Conservation (phyloP, 1,284 basidiomycete genomes). For the Moniliella sp. region DNA sequence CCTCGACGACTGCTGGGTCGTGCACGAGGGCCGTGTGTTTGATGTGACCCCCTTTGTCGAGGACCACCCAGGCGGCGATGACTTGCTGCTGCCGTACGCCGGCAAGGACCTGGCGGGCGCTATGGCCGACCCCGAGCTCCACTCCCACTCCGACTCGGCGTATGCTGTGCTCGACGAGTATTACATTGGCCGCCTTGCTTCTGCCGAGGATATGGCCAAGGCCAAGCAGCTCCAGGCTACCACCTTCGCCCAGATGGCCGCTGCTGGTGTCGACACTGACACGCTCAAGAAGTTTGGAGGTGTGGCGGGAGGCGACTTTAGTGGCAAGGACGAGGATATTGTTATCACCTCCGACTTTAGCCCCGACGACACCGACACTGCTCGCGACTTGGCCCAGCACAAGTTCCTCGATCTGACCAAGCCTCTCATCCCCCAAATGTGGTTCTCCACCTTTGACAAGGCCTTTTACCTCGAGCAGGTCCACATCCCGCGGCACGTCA, state of each 20-base stretch:
- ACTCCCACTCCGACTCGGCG: constrained; percentile 73
- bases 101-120: constrained; percentile 58
- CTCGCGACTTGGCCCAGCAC: constrained; percentile 46
- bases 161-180: constrained; percentile 76
- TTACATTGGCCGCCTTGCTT: constrained; percentile 17
- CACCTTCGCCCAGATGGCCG: no score
- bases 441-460: constrained; percentile 67
- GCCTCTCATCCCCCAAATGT: constrained; percentile 65
- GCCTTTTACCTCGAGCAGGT: constrained; percentile 88
- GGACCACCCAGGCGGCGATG: constrained; percentile 39
- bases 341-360: constrained; percentile 42
- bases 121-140: constrained; percentile 62
- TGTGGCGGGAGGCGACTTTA: constrained; percentile 13
- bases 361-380: constrained; percentile 20
- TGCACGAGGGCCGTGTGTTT: constrained; percentile 37
- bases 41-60: constrained; percentile 38
- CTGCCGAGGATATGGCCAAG: no score
- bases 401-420: constrained; percentile 76
- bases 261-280: no score
- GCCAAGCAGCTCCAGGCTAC: no score
- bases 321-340: constrained; percentile 36
- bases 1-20: constrained; percentile 45
- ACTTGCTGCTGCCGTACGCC: constrained; percentile 44
- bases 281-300: no score
- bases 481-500: constrained; percentile 71